Percentiles rank a stretch among this genome's conserved stretches.
Conservation (phyloP, 306 rosid genomes). For the Canavalia gladiata region DNA sequence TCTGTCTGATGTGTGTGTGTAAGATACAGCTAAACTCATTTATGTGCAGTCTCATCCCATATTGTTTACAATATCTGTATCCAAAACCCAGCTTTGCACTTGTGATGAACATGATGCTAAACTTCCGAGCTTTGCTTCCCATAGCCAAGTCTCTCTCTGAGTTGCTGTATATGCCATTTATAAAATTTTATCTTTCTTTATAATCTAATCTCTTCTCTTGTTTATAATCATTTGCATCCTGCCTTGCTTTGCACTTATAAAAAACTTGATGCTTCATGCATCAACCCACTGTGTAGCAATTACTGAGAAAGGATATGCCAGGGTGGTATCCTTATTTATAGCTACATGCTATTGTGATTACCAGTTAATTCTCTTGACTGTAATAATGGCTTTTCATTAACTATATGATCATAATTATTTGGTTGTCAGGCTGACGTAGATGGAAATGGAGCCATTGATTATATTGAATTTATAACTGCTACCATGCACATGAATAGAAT, state of each 20-base stretch:
- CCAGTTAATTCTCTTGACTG: conserved; percentile 41
- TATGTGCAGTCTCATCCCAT: background rate
- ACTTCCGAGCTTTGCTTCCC: background rate
- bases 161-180: background rate
- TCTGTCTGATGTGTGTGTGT: background rate
- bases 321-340: background rate
- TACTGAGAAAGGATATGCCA: conserved; percentile 1
- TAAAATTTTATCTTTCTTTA: background rate
- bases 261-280: background rate
- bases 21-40: background rate
- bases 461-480: conserved; percentile 93
- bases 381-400: conserved; percentile 12
- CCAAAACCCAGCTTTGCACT: background rate
- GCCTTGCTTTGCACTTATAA: conserved; percentile 1
- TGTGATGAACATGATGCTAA: conserved; percentile 24
- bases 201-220: conserved; percentile 26
- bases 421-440: conserved; percentile 92
- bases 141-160: background rate
- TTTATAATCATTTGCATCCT: background rate
- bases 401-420: conserved; percentile 28
- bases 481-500: conserved; percentile 96
- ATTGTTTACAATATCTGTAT: background rate
- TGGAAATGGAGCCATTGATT: conserved; percentile 93
- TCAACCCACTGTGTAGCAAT: background rate
- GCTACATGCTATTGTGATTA: conserved; percentile 10